Evolutionary conservation across 192 early-diverging fungal species (phyloP).

Genomic region (Dispira simplex): DNA sequence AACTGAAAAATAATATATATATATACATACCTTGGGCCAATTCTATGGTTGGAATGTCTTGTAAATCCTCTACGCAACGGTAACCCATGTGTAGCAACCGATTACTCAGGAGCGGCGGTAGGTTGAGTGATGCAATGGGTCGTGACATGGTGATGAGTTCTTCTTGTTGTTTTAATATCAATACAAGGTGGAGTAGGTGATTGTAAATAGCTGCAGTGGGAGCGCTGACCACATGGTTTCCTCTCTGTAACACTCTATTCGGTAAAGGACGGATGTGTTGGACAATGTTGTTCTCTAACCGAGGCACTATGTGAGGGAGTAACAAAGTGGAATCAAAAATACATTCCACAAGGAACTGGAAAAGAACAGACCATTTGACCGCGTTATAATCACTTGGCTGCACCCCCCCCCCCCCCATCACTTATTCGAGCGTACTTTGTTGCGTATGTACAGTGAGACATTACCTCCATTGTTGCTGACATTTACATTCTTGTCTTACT

Average conservation of each 20-base stretch:
- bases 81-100: slow-evolving; percentile 18
- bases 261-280: too few relatives aligned
- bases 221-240: neutral
- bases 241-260: too few relatives aligned
- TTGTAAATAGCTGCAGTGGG: neutral
- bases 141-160: slow-evolving; percentile 13
- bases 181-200: neutral
- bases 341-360: too few relatives aligned
- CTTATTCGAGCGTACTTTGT: too few relatives aligned
- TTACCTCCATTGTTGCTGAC: too few relatives aligned
- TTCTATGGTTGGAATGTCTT: slow-evolving; percentile 11
- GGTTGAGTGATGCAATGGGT: slow-evolving; percentile 14
- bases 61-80: slow-evolving; percentile 17
- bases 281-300: neutral
- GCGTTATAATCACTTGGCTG: too few relatives aligned
- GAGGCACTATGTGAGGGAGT: neutral
- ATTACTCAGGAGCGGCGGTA: slow-evolving; percentile 5
- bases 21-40: slow-evolving; percentile 18
- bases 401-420: too few relatives aligned
- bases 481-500: too few relatives aligned
- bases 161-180: neutral
- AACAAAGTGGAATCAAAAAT: neutral
- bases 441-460: too few relatives aligned
- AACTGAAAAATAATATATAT: too few relatives aligned
- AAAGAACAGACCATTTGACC: too few relatives aligned